phyloP scores from a whole-genome alignment of 441 rosid species.

The Francoa sonchifolia region DNA sequence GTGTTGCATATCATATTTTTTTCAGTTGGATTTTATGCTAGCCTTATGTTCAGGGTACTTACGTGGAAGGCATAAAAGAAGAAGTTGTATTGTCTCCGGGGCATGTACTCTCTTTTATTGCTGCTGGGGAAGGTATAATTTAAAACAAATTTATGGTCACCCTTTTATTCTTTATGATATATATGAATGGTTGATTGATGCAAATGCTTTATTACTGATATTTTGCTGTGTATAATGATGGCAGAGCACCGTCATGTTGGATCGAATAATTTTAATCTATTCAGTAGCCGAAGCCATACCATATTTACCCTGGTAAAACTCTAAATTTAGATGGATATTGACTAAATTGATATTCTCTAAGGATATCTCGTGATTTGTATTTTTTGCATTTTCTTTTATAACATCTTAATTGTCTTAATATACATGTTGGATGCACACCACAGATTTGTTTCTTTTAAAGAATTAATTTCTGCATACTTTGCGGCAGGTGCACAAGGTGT shows the following conservation, averaged over 20 bases:
- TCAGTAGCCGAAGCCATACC: slow-evolving; percentile 99
- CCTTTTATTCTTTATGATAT: too few species aligned
- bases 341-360: neutral
- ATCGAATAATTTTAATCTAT: slow-evolving; percentile 90
- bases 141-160: slow-evolving; percentile 2
- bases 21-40: slow-evolving; percentile 5
- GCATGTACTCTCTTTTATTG: slow-evolving; percentile 93
- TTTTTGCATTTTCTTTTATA: neutral
- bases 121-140: slow-evolving; percentile 95
- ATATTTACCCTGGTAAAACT: slow-evolving; percentile 76
- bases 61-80: slow-evolving; percentile 98
- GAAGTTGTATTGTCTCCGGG: slow-evolving; percentile 99
- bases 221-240: slow-evolving; percentile 17
- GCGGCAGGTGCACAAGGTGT: too few species aligned
- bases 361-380: neutral
- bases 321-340: neutral
- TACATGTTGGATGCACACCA: too few species aligned
- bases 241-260: slow-evolving; percentile 99
- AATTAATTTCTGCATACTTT: too few species aligned
- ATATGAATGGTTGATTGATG: slow-evolving; percentile 1
- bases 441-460: too few species aligned
- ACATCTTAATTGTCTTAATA: too few species aligned
- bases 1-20: neutral
- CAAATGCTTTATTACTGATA: slow-evolving; percentile 2
- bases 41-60: slow-evolving; percentile 61